Conservation (phyloP, 306 rosid genomes). For the Acacia melanoxylon region DNA sequence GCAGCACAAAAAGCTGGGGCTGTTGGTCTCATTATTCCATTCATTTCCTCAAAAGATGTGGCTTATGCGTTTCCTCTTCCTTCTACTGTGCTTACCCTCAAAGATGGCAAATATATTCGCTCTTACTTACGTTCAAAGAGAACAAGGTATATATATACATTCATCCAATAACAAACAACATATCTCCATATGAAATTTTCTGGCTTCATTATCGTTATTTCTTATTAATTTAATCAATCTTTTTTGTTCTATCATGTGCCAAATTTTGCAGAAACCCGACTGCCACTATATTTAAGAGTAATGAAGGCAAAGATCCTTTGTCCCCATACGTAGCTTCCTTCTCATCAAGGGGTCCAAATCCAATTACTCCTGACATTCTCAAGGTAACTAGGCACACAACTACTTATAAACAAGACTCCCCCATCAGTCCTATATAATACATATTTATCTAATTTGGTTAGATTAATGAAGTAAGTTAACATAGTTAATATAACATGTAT, state of each 20-base stretch:
- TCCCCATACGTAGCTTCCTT: neutral
- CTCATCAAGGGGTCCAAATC: neutral
- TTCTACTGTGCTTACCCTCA: neutral
- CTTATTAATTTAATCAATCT: neutral
- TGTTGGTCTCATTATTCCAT: neutral
- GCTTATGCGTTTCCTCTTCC: neutral
- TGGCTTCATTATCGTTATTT: neutral
- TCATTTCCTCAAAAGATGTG: neutral
- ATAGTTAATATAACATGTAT: no score
- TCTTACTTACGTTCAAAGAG: neutral
- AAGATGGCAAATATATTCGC: neutral
- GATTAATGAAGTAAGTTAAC: no score
- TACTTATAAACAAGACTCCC: neutral
- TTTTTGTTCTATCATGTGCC: neutral
- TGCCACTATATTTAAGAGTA: neutral
- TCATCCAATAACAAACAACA: neutral
- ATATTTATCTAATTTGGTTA: no score
- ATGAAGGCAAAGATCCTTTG: neutral
- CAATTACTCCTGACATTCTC: neutral
- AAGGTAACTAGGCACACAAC: neutral
- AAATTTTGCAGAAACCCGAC: neutral
- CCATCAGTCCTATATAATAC: no score
- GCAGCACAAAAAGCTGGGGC: neutral
- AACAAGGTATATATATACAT: neutral
- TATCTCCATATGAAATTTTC: neutral